phyloP scores from a whole-genome alignment of 176 grass and related monocot genomes.

The Zoysia pacifica region DNA sequence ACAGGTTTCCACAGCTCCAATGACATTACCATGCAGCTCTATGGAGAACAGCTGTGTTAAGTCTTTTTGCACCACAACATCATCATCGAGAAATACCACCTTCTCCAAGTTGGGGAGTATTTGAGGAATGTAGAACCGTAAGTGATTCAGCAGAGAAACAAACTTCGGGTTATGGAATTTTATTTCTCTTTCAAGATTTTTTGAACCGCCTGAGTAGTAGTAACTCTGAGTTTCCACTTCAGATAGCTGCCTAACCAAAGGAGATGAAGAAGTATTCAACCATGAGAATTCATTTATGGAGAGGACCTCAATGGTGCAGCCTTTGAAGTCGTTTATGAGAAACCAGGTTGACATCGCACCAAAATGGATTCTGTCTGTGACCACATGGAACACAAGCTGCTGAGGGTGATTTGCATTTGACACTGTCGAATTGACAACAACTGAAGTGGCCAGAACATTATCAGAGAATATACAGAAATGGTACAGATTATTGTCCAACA shows the following conservation, averaged over 20 bases:
- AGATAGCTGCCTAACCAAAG: constrained; percentile 64
- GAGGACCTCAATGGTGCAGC: constrained; percentile 82
- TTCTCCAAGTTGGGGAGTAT: constrained; percentile 94
- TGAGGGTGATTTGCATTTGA: constrained; percentile 97
- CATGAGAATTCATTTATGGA: constrained; percentile 91
- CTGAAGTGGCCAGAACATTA: constrained; percentile 86
- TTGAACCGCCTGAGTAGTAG: constrained; percentile 50
- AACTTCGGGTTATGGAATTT: constrained; percentile 72
- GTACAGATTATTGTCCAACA: constrained; percentile 97
- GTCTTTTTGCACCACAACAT: constrained; percentile 99
- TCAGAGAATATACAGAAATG: constrained; percentile 98
- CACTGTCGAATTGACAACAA: constrained; percentile 94
- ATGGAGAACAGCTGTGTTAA: constrained; percentile 88
- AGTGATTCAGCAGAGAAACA: constrained; percentile 80
- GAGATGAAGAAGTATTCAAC: constrained; percentile 78
- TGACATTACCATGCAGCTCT: constrained; percentile 93
- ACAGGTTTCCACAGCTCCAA: constrained; percentile 98
- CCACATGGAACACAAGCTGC: constrained; percentile 98
- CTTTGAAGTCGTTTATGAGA: constrained; percentile 87
- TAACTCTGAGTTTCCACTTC: constrained; percentile 60
- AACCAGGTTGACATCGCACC: constrained; percentile 92
- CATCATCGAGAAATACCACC: constrained; percentile 95
- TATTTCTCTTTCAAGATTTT: constrained; percentile 60
- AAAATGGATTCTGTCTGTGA: constrained; percentile 79
- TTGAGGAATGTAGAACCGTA: constrained; percentile 94